These are phyloP conservation scores for Areca catechu DNA, from an alignment of 176 grass and related monocot genomes.

Conservation along the genomic window DNA sequence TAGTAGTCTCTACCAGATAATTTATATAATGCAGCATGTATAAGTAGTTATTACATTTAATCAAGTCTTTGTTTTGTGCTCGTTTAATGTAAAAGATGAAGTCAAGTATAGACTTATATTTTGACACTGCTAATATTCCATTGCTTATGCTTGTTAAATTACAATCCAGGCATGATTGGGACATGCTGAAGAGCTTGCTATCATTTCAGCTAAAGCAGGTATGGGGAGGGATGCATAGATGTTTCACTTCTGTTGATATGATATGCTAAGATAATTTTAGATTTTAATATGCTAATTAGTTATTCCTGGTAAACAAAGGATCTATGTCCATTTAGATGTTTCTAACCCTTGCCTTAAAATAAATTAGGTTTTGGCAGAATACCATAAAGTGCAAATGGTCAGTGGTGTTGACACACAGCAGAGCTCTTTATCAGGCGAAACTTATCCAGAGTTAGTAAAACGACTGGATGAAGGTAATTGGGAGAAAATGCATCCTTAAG, in stretches of 20 bases:
- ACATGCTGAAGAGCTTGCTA: slow-evolving; percentile 58
- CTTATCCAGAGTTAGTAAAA: slow-evolving; percentile 52
- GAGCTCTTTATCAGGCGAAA: slow-evolving; percentile 41
- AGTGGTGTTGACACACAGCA: slow-evolving; percentile 29
- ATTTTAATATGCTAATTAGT: background rate
- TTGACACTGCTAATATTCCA: slow-evolving; percentile 20
- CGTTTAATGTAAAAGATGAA: background rate
- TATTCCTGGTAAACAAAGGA: slow-evolving; percentile 4
- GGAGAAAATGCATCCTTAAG: slow-evolving; percentile 4
- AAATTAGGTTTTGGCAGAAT: slow-evolving; percentile 70
- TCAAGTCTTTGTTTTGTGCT: background rate
- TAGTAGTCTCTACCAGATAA: too few species aligned
- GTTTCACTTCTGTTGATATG: slow-evolving; percentile 20
- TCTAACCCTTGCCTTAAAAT: slow-evolving; percentile 26
- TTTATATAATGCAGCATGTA: too few species aligned
- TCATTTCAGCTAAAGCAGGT: slow-evolving; percentile 90
- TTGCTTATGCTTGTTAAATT: slow-evolving; percentile 7
- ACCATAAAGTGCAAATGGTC: slow-evolving; percentile 40
- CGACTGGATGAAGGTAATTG: slow-evolving; percentile 77
- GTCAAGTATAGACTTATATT: background rate
- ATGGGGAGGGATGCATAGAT: slow-evolving; percentile 48
- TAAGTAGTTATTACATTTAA: too few species aligned
- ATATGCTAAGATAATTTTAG: background rate
- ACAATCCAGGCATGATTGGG: slow-evolving; percentile 80
- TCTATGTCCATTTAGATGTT: slow-evolving; percentile 1